Base-by-base conservation (phyloP, 805 yeast genomes). In the Metschnikowia santaceciliae region DNA sequence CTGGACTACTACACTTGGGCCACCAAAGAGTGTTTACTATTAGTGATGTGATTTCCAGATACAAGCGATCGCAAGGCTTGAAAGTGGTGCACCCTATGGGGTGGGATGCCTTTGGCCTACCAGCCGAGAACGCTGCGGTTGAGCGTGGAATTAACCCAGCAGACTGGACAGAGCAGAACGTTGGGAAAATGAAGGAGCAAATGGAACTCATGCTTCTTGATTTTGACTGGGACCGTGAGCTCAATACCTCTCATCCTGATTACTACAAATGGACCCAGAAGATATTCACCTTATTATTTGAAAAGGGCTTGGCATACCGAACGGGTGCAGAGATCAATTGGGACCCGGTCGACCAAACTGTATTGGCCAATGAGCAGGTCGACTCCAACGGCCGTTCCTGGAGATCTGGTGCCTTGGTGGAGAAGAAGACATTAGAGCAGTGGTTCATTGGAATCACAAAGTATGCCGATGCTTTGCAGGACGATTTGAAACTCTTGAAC, bases 81-180 rank as follows among this genome's bases (percentile, higher is more conserved):
- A 71, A 83, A 36, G 96, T 92, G 13, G 75, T 92, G 2, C 96
- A 94, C 64, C 97, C 98, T 0, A 91, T 94, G 96, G 99, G 99
- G 0, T 94, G 97, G 97, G 99, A 94, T 73, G 96, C 98, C 0
- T 94, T 94, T 75, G 99, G 99, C 0, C 74, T 94, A 26, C 99
- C 99, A 0, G 99, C 99, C 0, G 99, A 94, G 65, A 94, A 94
- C 66, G 99, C 99, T 0, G 99, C 99, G 0, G 84, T 90, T 32
- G 96, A 91, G 65, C 71, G 96, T 54, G 82, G 82, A 1, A 76
- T 89, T 11, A 82, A 81, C 54, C 97, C 99, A 0, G 79, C 81
- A 0, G 77, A 67, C 1, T 94, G 99, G 99, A 94, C 99, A 0
- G 75, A 71, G 39, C 61, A 72, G 14, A 94, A 94, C 64, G 90